Conservation (phyloP, 179 eudicot species). For the Beta macrorhiza region DNA sequence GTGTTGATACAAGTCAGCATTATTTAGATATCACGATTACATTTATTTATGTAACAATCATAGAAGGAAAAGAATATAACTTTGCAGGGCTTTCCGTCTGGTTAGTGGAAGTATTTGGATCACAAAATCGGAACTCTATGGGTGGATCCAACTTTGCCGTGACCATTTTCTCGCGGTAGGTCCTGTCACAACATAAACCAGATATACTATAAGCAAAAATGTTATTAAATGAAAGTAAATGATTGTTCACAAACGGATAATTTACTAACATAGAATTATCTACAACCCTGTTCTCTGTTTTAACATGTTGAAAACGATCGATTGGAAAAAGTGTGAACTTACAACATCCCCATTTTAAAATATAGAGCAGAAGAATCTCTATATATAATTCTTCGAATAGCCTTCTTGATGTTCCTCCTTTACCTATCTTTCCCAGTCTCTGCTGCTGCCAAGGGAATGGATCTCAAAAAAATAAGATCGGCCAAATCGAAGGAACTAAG, state of each 20-base stretch:
- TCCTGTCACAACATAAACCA: constrained; percentile 48
- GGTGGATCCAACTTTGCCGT: constrained; percentile 57
- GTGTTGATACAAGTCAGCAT: too few species aligned
- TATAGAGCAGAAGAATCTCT: background rate
- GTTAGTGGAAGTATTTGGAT: constrained; percentile 60
- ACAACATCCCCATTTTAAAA: background rate
- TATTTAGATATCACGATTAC: background rate
- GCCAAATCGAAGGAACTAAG: too few species aligned
- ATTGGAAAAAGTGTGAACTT: background rate
- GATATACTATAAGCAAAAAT: constrained; percentile 10
- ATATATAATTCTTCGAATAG: too few species aligned
- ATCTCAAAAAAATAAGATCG: too few species aligned
- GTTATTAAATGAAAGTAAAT: background rate
- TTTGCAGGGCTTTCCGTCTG: constrained; percentile 83
- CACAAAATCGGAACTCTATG: constrained; percentile 84
- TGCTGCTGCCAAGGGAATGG: too few species aligned
- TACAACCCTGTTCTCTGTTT: background rate
- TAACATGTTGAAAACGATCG: background rate
- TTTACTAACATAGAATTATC: background rate
- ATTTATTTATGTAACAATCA: background rate
- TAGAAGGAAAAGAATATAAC: constrained; percentile 28
- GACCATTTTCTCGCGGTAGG: constrained; percentile 91
- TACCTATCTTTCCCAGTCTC: too few species aligned
- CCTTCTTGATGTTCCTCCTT: too few species aligned
- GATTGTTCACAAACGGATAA: background rate